Conservation (phyloP, 352 stramenopile genomes). For the Phytophthora pseudosyringae region DNA sequence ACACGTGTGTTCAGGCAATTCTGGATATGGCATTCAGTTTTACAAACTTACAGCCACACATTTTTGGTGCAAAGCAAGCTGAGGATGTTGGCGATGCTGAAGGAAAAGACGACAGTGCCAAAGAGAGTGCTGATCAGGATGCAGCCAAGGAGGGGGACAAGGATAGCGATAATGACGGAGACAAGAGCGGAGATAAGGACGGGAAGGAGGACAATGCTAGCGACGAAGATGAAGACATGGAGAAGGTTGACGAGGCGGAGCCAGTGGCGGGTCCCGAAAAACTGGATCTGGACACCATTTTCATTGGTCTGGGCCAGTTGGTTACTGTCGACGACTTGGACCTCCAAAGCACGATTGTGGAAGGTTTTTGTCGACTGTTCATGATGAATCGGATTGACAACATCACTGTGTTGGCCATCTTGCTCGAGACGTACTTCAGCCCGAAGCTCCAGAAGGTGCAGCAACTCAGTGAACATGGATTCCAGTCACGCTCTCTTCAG, state of each 20-base stretch:
- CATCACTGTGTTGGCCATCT: constrained; percentile 60
- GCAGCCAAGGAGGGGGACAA: constrained; percentile 16
- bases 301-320: constrained; percentile 63
- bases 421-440: constrained; percentile 82
- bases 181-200: constrained; percentile 25
- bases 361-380: constrained; percentile 80
- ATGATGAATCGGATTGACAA: constrained; percentile 76
- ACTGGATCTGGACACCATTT: constrained; percentile 64
- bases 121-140: constrained; percentile 8
- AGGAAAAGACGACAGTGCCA: constrained; percentile 3
- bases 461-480: constrained; percentile 57
- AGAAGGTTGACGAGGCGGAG: constrained; percentile 33
- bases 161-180: background rate
- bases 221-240: constrained; percentile 34
- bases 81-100: constrained; percentile 12
- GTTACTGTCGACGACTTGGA: constrained; percentile 66
- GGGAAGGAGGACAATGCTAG: constrained; percentile 6
- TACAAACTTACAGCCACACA: constrained; percentile 57
- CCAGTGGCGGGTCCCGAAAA: constrained; percentile 29
- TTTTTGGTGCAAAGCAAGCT: constrained; percentile 40
- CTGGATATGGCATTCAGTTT: constrained; percentile 77
- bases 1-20: constrained; percentile 77
- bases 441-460: constrained; percentile 64
- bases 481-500: constrained; percentile 70
- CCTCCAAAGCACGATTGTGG: constrained; percentile 75